phyloP scores from a whole-genome alignment of 1,284 basidiomycete genomes.

The Ustilago sp. region DNA sequence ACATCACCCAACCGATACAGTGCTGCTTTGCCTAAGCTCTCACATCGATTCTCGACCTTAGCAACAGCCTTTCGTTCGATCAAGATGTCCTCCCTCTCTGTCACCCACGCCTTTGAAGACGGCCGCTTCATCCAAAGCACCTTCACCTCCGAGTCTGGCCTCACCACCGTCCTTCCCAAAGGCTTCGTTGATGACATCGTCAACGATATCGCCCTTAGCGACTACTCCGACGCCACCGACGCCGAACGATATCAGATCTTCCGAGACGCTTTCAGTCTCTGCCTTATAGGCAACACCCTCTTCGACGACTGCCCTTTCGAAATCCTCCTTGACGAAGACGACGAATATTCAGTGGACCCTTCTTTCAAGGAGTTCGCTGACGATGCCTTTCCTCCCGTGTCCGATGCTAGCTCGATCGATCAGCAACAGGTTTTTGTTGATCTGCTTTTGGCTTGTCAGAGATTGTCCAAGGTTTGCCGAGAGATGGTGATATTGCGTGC shows the following conservation, averaged over 20 bases:
- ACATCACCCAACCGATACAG: not conserved
- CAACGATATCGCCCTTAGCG: not conserved
- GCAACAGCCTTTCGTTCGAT: not conserved
- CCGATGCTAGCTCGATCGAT: not conserved
- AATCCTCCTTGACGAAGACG: not conserved
- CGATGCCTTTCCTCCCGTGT: not conserved
- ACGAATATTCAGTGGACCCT: not conserved
- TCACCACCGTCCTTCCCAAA: not conserved
- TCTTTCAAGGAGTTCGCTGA: not conserved
- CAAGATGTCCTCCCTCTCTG: not conserved
- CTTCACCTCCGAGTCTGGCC: not conserved
- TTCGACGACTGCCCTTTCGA: slow-evolving; percentile 1
- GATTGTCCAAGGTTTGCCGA: slow-evolving; percentile 4
- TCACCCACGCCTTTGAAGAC: not conserved
- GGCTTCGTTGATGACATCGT: slow-evolving; percentile 1
- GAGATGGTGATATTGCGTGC: slow-evolving; percentile 2
- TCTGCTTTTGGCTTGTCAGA: not conserved
- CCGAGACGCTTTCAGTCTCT: not conserved
- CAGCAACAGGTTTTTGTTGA: not conserved
- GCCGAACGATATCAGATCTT: not conserved
- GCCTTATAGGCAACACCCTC: not conserved
- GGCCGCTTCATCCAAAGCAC: not conserved
- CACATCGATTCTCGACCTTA: not conserved
- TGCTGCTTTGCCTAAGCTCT: not conserved
- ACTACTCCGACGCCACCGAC: not conserved